Evolutionary conservation across 306 rosid genomes (phyloP).

Genomic region (Acmispon strigosus): DNA sequence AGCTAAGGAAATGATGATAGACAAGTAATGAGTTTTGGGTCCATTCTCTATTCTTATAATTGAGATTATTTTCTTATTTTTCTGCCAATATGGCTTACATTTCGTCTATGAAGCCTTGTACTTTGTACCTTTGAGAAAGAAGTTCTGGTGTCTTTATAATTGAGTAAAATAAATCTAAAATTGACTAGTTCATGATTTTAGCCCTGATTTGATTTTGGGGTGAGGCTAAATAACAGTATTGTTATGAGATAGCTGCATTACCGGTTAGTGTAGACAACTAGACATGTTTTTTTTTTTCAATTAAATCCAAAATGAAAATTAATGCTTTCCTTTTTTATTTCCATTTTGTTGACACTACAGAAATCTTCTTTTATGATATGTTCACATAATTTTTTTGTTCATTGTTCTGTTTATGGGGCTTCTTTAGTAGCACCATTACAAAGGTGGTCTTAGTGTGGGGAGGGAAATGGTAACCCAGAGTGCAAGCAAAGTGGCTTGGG

Average conservation of each 20-base stretch:
- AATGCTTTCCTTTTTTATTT: not conserved
- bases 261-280: not conserved
- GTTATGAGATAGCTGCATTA: not conserved
- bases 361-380: not conserved
- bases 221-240: not conserved
- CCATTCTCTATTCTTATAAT: not conserved
- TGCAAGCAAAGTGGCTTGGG: not conserved
- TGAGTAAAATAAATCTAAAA: not conserved
- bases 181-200: not conserved
- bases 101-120: not conserved
- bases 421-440: not conserved
- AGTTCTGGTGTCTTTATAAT: too few species aligned
- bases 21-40: constrained; percentile 48
- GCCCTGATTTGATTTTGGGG: not conserved
- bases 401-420: not conserved
- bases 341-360: not conserved
- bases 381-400: not conserved
- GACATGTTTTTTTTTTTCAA: not conserved
- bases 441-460: not conserved
- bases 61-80: not conserved
- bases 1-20: constrained; percentile 87
- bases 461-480: not conserved
- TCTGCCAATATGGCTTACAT: constrained; percentile 2
- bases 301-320: not conserved
- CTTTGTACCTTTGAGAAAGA: not conserved